Conservation (phyloP, 2,329 filamentous ascomycete species). For the Albophoma yamanashiensis region DNA sequence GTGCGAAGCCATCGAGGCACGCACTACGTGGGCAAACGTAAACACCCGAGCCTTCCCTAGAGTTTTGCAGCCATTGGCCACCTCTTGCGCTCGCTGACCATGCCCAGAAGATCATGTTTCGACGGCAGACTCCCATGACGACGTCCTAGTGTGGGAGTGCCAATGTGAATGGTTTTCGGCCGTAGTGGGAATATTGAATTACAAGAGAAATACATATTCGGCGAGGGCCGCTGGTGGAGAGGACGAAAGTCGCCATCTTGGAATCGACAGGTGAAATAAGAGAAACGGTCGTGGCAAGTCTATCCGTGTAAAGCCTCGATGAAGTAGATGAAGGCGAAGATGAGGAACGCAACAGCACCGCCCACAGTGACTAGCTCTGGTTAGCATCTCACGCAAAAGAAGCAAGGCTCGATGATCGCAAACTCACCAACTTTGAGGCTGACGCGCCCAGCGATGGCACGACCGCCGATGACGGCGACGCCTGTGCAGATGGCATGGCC, state of each 20-base stretch:
- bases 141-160: background rate
- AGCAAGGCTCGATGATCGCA: background rate
- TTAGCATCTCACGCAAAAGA: slow-evolving; percentile 9
- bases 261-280: background rate
- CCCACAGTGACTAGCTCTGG: slow-evolving; percentile 70
- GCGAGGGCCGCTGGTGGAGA: background rate
- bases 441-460: slow-evolving; percentile 85
- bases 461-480: slow-evolving; percentile 81
- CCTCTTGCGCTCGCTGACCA: background rate
- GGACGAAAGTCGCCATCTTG: background rate
- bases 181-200: background rate
- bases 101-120: background rate
- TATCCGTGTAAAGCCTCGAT: slow-evolving; percentile 62
- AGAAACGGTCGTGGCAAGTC: background rate
- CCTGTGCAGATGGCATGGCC: slow-evolving; percentile 88
- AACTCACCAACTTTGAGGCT: slow-evolving; percentile 91
- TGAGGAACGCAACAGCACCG: slow-evolving; percentile 78
- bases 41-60: background rate
- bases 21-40: background rate
- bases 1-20: background rate
- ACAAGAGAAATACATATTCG: background rate
- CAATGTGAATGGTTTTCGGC: background rate
- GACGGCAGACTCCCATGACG: background rate
- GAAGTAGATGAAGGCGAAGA: slow-evolving; percentile 88
- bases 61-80: background rate